Conservation (phyloP, 2,329 filamentous ascomycete species). For the Cryphonectria naterciae region DNA sequence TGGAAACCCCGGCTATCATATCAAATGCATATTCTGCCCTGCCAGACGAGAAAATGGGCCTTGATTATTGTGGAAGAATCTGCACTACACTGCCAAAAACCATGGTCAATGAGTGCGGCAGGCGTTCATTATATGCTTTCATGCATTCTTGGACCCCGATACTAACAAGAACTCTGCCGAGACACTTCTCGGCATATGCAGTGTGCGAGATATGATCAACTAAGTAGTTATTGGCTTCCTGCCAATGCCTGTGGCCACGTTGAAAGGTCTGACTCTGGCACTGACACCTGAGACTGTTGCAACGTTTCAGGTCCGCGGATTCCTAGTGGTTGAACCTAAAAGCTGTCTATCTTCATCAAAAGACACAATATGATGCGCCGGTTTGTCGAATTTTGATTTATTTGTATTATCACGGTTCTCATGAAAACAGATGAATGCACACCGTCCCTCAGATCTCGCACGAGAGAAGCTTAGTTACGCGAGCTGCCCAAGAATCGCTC, state of each 20-base stretch:
- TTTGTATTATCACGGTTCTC: background rate
- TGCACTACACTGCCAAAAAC: background rate
- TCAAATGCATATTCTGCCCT: too few species aligned
- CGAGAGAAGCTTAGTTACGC: background rate
- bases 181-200: too few species aligned
- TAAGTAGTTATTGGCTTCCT: background rate
- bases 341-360: background rate
- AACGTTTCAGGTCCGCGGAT: background rate
- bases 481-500: conserved; percentile 1
- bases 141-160: background rate
- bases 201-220: too few species aligned
- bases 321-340: background rate
- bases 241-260: background rate
- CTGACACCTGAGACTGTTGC: background rate
- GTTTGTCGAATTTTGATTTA: background rate
- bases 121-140: background rate
- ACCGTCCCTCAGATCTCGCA: background rate
- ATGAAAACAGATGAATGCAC: background rate
- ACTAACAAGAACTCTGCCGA: background rate
- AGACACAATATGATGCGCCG: background rate
- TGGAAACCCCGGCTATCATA: too few species aligned
- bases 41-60: too few species aligned
- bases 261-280: background rate
- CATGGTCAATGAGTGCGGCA: background rate
- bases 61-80: too few species aligned